phyloP scores from a whole-genome alignment of 1,284 basidiomycete genomes.

The Ceratobasidium theobromae region DNA sequence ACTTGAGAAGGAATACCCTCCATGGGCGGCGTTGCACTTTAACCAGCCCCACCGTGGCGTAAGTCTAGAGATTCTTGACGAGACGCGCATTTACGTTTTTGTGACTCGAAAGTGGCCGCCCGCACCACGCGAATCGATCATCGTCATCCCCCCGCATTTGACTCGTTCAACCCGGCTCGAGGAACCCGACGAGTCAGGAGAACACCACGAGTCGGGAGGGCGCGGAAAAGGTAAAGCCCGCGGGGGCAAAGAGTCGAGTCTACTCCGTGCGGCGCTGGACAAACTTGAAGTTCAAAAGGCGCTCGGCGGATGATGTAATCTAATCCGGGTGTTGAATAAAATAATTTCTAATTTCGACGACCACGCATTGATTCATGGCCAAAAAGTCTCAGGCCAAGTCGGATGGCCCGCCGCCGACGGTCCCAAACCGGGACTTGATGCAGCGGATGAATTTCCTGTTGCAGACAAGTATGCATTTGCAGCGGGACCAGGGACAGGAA shows the following conservation, averaged over 20 bases:
- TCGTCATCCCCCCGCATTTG: constrained; percentile 54
- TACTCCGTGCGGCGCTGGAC: constrained; percentile 73
- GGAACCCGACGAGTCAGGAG: too few species aligned
- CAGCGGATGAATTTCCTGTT: constrained; percentile 82
- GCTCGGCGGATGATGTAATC: constrained; percentile 54
- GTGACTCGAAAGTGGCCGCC: constrained; percentile 64
- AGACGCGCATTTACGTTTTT: not conserved
- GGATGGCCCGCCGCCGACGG: not conserved
- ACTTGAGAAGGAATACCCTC: constrained; percentile 74
- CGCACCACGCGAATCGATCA: constrained; percentile 60
- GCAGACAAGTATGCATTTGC: constrained; percentile 70
- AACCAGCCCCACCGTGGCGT: constrained; percentile 77
- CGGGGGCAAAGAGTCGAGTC: constrained; percentile 53
- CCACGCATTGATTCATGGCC: not conserved
- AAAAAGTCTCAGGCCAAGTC: constrained; percentile 27
- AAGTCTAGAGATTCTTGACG: constrained; percentile 42
- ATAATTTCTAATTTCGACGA: too few species aligned
- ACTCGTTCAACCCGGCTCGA: constrained; percentile 41
- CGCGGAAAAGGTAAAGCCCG: constrained; percentile 31
- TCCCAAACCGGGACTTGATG: constrained; percentile 69
- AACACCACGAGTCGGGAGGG: not conserved
- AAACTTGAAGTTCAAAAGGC: constrained; percentile 70
- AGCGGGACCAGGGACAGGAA: constrained; percentile 22
- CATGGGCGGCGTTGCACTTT: constrained; percentile 80
- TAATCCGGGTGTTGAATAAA: too few species aligned